Evolutionary conservation across 2,329 filamentous ascomycete species (phyloP).

Genomic region (Bipolaris zeicola): DNA sequence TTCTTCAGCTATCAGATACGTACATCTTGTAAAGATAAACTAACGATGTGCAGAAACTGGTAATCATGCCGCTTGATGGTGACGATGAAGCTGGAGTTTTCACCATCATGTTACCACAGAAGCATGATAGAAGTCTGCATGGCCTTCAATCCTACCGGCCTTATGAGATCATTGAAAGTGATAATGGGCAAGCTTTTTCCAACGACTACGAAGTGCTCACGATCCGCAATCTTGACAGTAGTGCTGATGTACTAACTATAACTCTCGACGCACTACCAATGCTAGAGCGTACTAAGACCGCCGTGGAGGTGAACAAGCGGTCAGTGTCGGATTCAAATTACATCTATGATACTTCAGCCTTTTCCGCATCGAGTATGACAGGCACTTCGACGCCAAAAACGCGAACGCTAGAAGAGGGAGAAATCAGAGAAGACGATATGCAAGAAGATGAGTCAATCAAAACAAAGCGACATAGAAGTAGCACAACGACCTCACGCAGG

Average conservation of each 20-base stretch:
- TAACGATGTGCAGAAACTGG: conserved; percentile 21
- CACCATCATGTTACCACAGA: conserved; percentile 27
- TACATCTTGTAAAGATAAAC: neutral
- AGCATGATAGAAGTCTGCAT: conserved; percentile 18
- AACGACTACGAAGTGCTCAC: conserved; percentile 23
- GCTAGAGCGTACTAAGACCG: neutral
- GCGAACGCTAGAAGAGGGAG: neutral
- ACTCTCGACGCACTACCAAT: conserved; percentile 5
- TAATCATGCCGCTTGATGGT: conserved; percentile 24
- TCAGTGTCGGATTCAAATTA: neutral
- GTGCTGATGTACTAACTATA: conserved; percentile 4
- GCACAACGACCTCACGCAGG: neutral
- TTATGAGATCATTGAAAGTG: conserved; percentile 11
- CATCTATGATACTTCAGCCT: neutral
- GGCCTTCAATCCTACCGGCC: conserved; percentile 22
- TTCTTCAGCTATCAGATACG: neutral
- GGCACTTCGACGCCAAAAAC: neutral
- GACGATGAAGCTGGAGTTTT: conserved; percentile 21
- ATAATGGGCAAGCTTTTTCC: conserved; percentile 8
- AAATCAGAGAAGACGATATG: neutral
- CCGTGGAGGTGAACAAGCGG: neutral
- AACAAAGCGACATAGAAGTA: conserved; percentile 5
- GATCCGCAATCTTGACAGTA: conserved; percentile 14
- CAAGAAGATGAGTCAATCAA: neutral
- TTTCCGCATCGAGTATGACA: neutral